Conservation (phyloP, 805 yeast genomes). For the Metschnikowia koreensis region DNA sequence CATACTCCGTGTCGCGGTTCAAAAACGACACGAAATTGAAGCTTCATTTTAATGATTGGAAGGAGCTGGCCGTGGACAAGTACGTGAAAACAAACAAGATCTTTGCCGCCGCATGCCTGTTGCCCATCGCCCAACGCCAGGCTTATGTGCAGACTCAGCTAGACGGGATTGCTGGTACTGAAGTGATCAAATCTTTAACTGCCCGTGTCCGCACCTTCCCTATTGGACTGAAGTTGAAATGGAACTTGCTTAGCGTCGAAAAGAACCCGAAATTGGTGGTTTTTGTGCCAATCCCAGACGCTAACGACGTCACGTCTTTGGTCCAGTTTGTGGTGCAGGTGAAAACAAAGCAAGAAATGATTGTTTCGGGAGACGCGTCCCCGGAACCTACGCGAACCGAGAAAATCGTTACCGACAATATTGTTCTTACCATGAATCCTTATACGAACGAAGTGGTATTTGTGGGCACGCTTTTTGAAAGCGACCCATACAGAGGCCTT, state of each 20-base stretch:
- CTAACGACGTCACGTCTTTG: constrained; percentile 35
- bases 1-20: constrained; percentile 49
- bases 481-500: constrained; percentile 36
- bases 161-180: constrained; percentile 34
- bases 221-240: constrained; percentile 53
- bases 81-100: constrained; percentile 78
- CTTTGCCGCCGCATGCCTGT: constrained; percentile 57
- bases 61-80: constrained; percentile 75
- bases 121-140: constrained; percentile 29
- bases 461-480: constrained; percentile 41
- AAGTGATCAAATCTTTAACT: constrained; percentile 31
- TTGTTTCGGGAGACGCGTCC: constrained; percentile 23
- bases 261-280: constrained; percentile 69
- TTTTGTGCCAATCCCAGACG: constrained; percentile 63
- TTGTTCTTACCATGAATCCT: constrained; percentile 41
- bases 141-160: constrained; percentile 45
- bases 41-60: constrained; percentile 75
- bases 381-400: constrained; percentile 23
- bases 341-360: constrained; percentile 36
- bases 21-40: constrained; percentile 41
- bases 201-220: constrained; percentile 48
- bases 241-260: constrained; percentile 76
- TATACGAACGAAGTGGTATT: constrained; percentile 36
- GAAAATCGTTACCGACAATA: constrained; percentile 33
- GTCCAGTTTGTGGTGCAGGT: constrained; percentile 41